Evolutionary conservation across 139 green algal genomes (phyloP).

Genomic region (Picocystis salinarum): DNA sequence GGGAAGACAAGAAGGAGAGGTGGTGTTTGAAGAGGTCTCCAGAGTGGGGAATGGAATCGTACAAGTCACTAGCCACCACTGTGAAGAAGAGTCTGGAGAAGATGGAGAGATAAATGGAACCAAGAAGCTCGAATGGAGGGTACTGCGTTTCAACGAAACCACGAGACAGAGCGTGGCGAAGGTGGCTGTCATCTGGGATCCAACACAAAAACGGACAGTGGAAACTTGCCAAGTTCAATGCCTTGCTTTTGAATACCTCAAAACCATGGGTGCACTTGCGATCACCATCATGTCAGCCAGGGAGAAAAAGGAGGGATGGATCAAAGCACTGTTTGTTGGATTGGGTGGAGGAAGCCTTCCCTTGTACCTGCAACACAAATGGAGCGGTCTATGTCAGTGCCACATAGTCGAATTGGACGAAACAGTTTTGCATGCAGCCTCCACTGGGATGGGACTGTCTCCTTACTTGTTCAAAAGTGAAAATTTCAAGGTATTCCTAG

Average conservation of each 20-base stretch:
- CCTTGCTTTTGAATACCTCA: constrained; percentile 32
- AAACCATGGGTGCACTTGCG: constrained; percentile 18
- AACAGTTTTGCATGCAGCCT: constrained; percentile 23
- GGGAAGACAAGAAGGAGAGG: constrained; percentile 15
- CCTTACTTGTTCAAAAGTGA: neutral
- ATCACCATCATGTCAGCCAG: too few species aligned
- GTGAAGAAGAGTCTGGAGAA: too few species aligned
- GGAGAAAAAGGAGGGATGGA: neutral
- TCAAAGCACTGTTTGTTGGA: constrained; percentile 26
- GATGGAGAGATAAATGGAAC: too few species aligned
- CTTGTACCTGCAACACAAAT: constrained; percentile 30
- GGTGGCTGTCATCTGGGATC: constrained; percentile 5
- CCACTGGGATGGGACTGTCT: constrained; percentile 24
- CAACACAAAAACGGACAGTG: neutral
- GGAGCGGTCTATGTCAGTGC: constrained; percentile 1
- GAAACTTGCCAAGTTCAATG: constrained; percentile 17
- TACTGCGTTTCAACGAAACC: constrained; percentile 35
- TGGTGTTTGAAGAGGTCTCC: constrained; percentile 14
- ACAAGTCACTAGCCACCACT: constrained; percentile 25
- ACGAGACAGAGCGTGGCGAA: constrained; percentile 30
- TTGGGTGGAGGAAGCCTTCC: constrained; percentile 33
- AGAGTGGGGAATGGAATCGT: constrained; percentile 22
- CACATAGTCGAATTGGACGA: constrained; percentile 28
- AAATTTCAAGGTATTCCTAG: neutral
- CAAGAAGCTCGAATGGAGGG: constrained; percentile 21